Evolutionary conservation across 2,329 filamentous ascomycete species (phyloP).

Genomic region (Neospermospora avenae): DNA sequence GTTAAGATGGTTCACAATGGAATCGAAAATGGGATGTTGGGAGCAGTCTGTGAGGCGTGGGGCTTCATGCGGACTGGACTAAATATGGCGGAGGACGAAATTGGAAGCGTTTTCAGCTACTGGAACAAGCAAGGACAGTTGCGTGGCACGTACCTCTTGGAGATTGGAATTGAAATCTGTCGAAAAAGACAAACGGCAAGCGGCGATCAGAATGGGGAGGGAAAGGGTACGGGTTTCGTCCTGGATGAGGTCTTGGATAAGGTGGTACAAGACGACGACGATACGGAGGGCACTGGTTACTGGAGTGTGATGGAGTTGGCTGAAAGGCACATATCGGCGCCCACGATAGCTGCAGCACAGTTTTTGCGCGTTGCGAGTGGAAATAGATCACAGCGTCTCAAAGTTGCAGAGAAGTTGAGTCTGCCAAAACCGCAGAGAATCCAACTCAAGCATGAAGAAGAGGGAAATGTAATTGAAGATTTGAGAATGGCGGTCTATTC

Average conservation of each 20-base stretch:
- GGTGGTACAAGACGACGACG: constrained; percentile 66
- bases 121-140: constrained; percentile 61
- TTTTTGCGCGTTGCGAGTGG: constrained; percentile 52
- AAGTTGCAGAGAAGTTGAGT: constrained; percentile 46
- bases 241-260: constrained; percentile 64
- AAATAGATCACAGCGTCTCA: constrained; percentile 53
- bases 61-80: constrained; percentile 57
- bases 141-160: constrained; percentile 57
- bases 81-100: constrained; percentile 56
- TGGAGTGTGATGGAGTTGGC: constrained; percentile 64
- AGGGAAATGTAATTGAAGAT: constrained; percentile 43
- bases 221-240: constrained; percentile 38
- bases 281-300: constrained; percentile 63
- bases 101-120: constrained; percentile 54
- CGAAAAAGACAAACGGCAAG: constrained; percentile 39
- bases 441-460: constrained; percentile 39
- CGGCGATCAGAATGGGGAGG: constrained; percentile 38
- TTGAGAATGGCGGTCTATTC: constrained; percentile 60
- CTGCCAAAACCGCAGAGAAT: constrained; percentile 35
- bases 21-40: constrained; percentile 67
- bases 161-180: constrained; percentile 61
- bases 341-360: constrained; percentile 62
- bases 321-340: constrained; percentile 57
- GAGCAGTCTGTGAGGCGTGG: constrained; percentile 62
- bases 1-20: constrained; percentile 77